Base-by-base conservation (phyloP, 768 basidiomycete species). In the Kwoniella europaea region DNA sequence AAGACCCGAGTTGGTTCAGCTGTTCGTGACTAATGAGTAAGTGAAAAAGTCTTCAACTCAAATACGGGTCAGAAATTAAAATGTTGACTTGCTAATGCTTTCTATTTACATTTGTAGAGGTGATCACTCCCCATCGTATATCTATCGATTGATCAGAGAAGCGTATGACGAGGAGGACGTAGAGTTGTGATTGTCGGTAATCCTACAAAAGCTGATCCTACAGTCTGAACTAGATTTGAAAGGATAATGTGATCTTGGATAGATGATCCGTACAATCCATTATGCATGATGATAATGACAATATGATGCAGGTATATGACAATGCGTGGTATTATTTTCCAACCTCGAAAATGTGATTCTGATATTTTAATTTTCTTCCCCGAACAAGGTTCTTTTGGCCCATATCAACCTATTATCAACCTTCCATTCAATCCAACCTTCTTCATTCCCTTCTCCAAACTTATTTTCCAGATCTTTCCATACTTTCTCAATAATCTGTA, bases 11-110 rank as follows among this genome's bases (percentile, higher is more conserved):
- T 85, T 98, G 73, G 89, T 99, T 66, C 91, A 94, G 79, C 91
- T 93, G 13, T 96, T 92, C 83, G 92, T 99, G 77, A 98, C 94
- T 13, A 98, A 99, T 75, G 92, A 98, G 96, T 98, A 83, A 86
- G 95, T 84, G 15, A 57, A 44, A 44, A 10, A 15, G 16, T 4
- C 43, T 63, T 50, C 20, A 63, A 63, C 9, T 35, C 35, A 35
- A 35, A 35, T 35, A 35, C 35, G 35, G 24, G 10, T n/a, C 54
- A 22, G 16, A 6, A 20, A 22, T 55, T 22, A n/a, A 55, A 10
- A 55, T 24, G 54, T 12, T 24, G 24, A 44, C 22, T 63, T 18
- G 42, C 62, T 20, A 52, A 29, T 27, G 13, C 10, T 46, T 20
- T 27, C 57, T 59, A 24, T 46, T 44, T 4, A 27, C 53, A 13